Percentiles rank a stretch among this genome's conserved stretches.
Conservation (phyloP, 805 yeast genomes). For the Starmerella ratchasimensis region DNA sequence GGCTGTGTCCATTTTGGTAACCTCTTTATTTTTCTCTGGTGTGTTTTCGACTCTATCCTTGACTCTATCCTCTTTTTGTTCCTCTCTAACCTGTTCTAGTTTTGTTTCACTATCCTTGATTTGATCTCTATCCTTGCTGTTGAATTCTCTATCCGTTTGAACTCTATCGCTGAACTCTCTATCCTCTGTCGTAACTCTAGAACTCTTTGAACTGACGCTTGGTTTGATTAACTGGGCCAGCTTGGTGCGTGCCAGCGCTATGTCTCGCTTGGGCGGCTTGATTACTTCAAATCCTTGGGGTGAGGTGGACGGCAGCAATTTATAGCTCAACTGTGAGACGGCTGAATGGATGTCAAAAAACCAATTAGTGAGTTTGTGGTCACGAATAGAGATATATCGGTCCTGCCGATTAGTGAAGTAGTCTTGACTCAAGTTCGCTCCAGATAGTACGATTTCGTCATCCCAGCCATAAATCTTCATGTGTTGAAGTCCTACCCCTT, state of each 20-base stretch:
- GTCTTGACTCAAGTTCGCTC: conserved; percentile 84
- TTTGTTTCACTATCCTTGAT: no score
- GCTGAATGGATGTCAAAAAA: conserved; percentile 58
- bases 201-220: no score
- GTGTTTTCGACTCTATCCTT: no score
- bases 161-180: no score
- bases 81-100: no score
- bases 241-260: conserved; percentile 32
- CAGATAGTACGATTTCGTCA: conserved; percentile 71
- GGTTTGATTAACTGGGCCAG: conserved; percentile 48
- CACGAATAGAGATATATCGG: conserved; percentile 64
- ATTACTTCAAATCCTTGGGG: conserved; percentile 2
- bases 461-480: conserved; percentile 96
- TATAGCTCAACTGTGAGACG: conserved; percentile 57
- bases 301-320: conserved; percentile 28
- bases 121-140: conserved; percentile 10
- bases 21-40: no score
- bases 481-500: conserved; percentile 86
- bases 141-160: neutral
- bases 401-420: conserved; percentile 93
- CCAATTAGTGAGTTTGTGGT: conserved; percentile 48
- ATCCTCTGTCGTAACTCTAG: no score
- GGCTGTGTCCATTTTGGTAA: no score
- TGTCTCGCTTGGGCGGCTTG: neutral
- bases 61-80: no score